Evolutionary conservation across 345 rosid genomes (phyloP), one percentile per base, ranked within the genome.

Genomic region (Brassica carinata): DNA sequence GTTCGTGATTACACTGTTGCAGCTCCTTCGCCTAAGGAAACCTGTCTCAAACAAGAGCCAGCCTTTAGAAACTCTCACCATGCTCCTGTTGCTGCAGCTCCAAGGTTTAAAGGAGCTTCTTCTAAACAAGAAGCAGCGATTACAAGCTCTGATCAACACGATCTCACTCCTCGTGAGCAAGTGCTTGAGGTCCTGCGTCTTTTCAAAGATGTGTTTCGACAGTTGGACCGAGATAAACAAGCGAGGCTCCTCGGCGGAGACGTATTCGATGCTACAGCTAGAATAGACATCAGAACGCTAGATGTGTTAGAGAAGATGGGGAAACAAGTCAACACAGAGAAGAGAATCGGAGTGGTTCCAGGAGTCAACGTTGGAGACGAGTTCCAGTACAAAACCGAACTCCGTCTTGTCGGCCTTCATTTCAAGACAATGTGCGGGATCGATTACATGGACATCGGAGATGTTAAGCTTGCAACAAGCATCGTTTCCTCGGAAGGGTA

Each of bases 291-390:
- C 38, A 82, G 53, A 18, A 89, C 97, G 1, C 80, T 83, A 59
- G 81, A 51, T 31, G 68, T 86, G 61, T 83, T 92, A 31, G 94
- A 90, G 88, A 67, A 55, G 0, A 85, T 84, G 76, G 83, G 83
- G 45, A 87, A 83, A 40, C 81, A 18, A 57, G 77, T 91, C 23
- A 88, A 88, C 83, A 45, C 36, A 0, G 87, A 84, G 73, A 83
- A 79, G 29, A 87, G 87, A 29, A 77, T 92, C 13, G 98, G 98
- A 58, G 2, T 84, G 14, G 87, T 94, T 70, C 98, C 98, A 0
- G 98, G 97, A 27, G 92, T 91, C 74, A 86, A 86, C 77, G 85
- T 90, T 29, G 97, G 98, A 3, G 98, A 94, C 74, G 97, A 85
- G 77, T 94, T 91, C 84, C 94, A 87, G 45, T 94, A 91, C 65